Evolutionary conservation across 176 grass and related monocot genomes (phyloP).

Genomic region (Ensete ventricosum): DNA sequence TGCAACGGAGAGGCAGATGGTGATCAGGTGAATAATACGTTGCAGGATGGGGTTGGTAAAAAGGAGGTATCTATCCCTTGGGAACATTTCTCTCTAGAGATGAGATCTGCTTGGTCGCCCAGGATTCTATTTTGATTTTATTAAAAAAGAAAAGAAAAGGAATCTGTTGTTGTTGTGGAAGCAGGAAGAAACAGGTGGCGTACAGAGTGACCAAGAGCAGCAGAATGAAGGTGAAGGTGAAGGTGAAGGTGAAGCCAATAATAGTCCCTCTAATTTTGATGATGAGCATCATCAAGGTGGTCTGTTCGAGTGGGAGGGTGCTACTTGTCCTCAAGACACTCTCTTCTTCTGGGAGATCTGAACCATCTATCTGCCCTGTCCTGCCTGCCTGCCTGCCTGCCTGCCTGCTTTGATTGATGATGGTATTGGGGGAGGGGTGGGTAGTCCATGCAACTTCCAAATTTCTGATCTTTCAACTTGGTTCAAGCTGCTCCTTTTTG

Average conservation of each 20-base stretch:
- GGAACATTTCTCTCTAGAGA: neutral
- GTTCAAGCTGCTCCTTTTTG: too few species aligned
- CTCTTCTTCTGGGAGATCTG: too few species aligned
- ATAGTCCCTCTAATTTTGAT: neutral
- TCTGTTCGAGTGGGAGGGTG: neutral
- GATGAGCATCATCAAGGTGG: neutral
- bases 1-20: slow-evolving; percentile 8
- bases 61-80: slow-evolving; percentile 20
- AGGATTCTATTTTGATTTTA: slow-evolving; percentile 2
- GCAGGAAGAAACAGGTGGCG: slow-evolving; percentile 20
- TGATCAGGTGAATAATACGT: slow-evolving; percentile 24
- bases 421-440: too few species aligned
- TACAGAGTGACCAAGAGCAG: slow-evolving; percentile 18
- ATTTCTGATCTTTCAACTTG: too few species aligned
- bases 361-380: too few species aligned
- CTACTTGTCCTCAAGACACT: too few species aligned
- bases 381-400: too few species aligned
- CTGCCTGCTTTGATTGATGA: too few species aligned
- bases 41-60: slow-evolving; percentile 18
- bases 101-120: neutral
- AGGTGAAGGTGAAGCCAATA: neutral
- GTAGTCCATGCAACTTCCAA: too few species aligned
- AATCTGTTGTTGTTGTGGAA: neutral
- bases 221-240: slow-evolving; percentile 19
- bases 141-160: neutral